Conservation (phyloP, 2,329 filamentous ascomycete species). For the Microsporum audouinii region DNA sequence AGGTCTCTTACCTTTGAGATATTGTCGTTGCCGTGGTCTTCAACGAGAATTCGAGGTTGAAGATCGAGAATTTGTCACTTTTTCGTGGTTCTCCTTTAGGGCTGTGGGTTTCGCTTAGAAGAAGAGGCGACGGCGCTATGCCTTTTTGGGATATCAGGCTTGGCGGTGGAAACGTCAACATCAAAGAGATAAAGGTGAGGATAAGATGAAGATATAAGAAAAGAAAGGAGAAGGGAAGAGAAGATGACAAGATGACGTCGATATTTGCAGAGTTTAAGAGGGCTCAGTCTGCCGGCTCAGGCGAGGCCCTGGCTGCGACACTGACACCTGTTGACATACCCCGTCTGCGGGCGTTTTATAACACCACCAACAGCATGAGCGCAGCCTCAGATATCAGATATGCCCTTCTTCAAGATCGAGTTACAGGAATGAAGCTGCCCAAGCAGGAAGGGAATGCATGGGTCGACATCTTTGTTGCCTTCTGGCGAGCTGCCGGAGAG, state of each 20-base stretch:
- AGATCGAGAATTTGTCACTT: constrained; percentile 34
- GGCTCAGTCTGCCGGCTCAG: constrained; percentile 54
- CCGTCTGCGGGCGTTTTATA: constrained; percentile 58
- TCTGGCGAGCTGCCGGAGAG: constrained; percentile 71
- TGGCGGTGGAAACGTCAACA: not conserved
- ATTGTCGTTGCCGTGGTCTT: constrained; percentile 22
- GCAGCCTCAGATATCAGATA: constrained; percentile 60
- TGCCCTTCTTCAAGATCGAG: constrained; percentile 52
- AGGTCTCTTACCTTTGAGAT: constrained; percentile 39
- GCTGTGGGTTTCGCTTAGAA: constrained; percentile 37
- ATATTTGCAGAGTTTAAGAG: constrained; percentile 62
- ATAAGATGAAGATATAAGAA: not conserved
- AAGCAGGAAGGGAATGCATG: constrained; percentile 65
- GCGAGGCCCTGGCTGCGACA: constrained; percentile 61
- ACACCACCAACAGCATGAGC: constrained; percentile 55
- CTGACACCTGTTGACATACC: constrained; percentile 61
- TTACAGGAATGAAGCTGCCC: constrained; percentile 44
- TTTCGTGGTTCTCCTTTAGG: constrained; percentile 32
- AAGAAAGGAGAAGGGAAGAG: not conserved
- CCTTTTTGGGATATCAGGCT: constrained; percentile 9
- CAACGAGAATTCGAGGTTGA: constrained; percentile 12
- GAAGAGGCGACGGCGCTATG: constrained; percentile 24
- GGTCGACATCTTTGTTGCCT: constrained; percentile 71
- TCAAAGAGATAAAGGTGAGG: not conserved
- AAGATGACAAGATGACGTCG: constrained; percentile 49